A percentile compares a stretch with the other conserved stretches of the same genome.
phyloP scores from a whole-genome alignment of 2,329 filamentous ascomycete genomes.

The Xylaria polymorpha region DNA sequence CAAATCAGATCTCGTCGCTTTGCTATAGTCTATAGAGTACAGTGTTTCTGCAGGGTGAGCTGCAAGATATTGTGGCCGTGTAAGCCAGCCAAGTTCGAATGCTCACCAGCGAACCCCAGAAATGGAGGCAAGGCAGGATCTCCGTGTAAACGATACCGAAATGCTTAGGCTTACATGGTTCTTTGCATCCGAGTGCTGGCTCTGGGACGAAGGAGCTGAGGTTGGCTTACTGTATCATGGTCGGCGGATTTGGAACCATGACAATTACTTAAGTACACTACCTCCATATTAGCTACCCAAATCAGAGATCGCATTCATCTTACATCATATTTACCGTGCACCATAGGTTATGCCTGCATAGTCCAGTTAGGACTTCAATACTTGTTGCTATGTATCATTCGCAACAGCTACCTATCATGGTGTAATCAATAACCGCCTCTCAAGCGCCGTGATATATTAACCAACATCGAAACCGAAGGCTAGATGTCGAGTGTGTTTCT shows the following conservation, averaged over 20 bases:
- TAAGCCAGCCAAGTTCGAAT: neutral
- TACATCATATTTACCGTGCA: constrained; percentile 11
- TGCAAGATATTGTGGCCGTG: neutral
- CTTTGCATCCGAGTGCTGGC: neutral
- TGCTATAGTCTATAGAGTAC: constrained; percentile 2
- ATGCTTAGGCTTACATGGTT: constrained; percentile 2
- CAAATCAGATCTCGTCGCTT: constrained; percentile 8
- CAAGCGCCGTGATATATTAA: neutral
- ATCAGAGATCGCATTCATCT: neutral
- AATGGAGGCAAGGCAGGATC: neutral
- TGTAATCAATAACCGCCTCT: neutral
- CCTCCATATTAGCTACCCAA: neutral
- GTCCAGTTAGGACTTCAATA: neutral
- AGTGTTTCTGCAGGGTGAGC: constrained; percentile 7
- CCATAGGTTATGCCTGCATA: neutral
- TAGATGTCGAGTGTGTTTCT: neutral
- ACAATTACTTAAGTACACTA: constrained; percentile 28
- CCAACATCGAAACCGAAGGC: neutral
- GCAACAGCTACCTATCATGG: neutral
- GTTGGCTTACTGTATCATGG: constrained; percentile 29
- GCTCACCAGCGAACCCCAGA: neutral
- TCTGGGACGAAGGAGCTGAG: neutral
- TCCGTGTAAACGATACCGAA: constrained; percentile 24
- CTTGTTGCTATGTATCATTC: neutral
- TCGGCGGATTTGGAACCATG: constrained; percentile 16